Conservation (phyloP, 768 basidiomycete species). For the Mycena capillaripes region DNA sequence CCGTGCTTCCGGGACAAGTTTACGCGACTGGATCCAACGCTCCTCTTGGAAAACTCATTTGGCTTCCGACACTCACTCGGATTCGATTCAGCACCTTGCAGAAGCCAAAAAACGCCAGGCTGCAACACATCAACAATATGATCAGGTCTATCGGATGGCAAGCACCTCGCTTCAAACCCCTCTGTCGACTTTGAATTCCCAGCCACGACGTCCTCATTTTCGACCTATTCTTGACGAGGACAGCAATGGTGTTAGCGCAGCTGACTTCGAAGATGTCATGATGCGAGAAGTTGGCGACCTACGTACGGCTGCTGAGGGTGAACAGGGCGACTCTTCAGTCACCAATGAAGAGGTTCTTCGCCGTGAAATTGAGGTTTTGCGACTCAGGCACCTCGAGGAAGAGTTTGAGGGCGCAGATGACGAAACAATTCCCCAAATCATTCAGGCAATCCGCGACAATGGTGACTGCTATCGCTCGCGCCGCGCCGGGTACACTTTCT, state of each 20-base stretch:
- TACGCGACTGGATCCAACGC: background rate
- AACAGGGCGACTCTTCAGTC: background rate
- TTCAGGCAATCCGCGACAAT: background rate
- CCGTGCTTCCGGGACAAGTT: background rate
- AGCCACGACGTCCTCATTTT: background rate
- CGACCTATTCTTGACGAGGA: slow-evolving; percentile 9
- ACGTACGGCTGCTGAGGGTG: background rate
- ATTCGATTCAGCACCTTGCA: background rate
- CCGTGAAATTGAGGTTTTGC: background rate
- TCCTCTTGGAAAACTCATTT: background rate
- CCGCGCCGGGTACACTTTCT: background rate
- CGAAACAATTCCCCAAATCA: slow-evolving; percentile 9
- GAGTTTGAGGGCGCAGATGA: slow-evolving; percentile 27
- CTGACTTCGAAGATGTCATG: slow-evolving; percentile 5
- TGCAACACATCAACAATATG: background rate
- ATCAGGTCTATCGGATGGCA: background rate
- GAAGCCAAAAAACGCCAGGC: background rate
- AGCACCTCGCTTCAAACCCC: slow-evolving; percentile 2
- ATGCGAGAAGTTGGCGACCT: slow-evolving; percentile 1
- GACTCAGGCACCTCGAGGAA: background rate
- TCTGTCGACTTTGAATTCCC: background rate
- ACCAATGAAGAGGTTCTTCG: background rate
- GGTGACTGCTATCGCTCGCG: background rate
- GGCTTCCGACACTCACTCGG: background rate
- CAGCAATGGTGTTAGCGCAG: background rate